A percentile compares a stretch with the other conserved stretches of the same genome.
These are phyloP conservation scores for Kluyveromyces aestuarii DNA, from an alignment of 805 yeast species.

Conservation along the genomic window DNA sequence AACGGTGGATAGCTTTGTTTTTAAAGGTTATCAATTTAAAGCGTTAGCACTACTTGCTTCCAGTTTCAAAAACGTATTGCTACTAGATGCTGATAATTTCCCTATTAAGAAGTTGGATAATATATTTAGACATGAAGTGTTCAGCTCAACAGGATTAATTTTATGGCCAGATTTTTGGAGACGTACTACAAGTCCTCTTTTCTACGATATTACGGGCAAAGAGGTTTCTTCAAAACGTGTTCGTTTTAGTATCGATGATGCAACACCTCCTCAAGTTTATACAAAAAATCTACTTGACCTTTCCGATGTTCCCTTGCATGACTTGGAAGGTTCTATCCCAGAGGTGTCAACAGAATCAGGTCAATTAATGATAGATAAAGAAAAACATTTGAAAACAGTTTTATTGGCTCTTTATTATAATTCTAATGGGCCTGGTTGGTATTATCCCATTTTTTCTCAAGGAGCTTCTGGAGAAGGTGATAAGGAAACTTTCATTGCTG, in stretches of 20 bases:
- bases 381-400: conserved; percentile 48
- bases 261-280: conserved; percentile 9
- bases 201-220: conserved; percentile 44
- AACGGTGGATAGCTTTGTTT: conserved; percentile 33
- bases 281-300: conserved; percentile 4
- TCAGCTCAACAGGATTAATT: conserved; percentile 40
- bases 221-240: conserved; percentile 30
- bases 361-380: conserved; percentile 53
- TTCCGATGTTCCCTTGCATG: conserved; percentile 41
- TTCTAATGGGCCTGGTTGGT: conserved; percentile 54
- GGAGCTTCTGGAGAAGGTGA: conserved; percentile 77
- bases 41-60: conserved; percentile 66
- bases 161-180: conserved; percentile 77
- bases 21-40: conserved; percentile 58
- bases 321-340: conserved; percentile 53
- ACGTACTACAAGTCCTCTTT: conserved; percentile 54
- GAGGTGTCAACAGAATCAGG: conserved; percentile 68
- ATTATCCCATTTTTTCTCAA: conserved; percentile 60
- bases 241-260: conserved; percentile 22
- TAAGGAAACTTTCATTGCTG: conserved; percentile 66
- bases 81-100: conserved; percentile 69
- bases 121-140: conserved; percentile 38
- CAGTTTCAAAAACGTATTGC: conserved; percentile 61
- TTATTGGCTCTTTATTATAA: conserved; percentile 57
- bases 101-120: conserved; percentile 41